Evolutionary conservation across 108 stramenopile species (phyloP).

Genomic region (Cyclotella sp.): DNA sequence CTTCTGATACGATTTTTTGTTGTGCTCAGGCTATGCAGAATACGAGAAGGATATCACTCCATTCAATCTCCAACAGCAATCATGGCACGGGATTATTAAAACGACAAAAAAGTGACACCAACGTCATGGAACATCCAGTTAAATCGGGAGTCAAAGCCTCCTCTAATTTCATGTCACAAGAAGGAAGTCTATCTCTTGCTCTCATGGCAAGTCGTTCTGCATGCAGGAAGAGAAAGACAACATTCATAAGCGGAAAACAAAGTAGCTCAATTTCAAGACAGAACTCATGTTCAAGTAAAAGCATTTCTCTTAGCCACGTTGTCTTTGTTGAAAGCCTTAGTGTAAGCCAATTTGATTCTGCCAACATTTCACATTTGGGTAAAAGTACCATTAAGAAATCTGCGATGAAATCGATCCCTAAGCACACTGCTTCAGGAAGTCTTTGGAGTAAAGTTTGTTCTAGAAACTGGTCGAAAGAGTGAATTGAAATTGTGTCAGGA

Average conservation of each 20-base stretch:
- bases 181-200: slow-evolving; percentile 68
- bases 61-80: slow-evolving; percentile 16
- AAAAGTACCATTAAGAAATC: slow-evolving; percentile 16
- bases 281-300: slow-evolving; percentile 57
- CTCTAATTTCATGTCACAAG: slow-evolving; percentile 30
- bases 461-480: slow-evolving; percentile 38
- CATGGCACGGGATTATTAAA: slow-evolving; percentile 16
- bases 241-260: slow-evolving; percentile 66
- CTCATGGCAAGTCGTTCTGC: slow-evolving; percentile 58
- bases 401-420: slow-evolving; percentile 19
- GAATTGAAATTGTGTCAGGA: not conserved
- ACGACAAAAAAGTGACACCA: slow-evolving; percentile 21
- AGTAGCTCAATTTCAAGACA: slow-evolving; percentile 23
- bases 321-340: slow-evolving; percentile 61
- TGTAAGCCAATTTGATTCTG: slow-evolving; percentile 32
- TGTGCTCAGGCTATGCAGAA: not conserved
- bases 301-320: slow-evolving; percentile 75
- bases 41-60: not conserved
- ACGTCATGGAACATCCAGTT: not conserved
- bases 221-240: slow-evolving; percentile 57
- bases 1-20: slow-evolving; percentile 5
- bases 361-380: slow-evolving; percentile 18
- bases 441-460: slow-evolving; percentile 61
- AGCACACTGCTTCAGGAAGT: slow-evolving; percentile 44
- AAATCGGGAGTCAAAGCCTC: slow-evolving; percentile 1